phyloP scores from a whole-genome alignment of 495 filamentous ascomycete genomes.

The Cercophora samala region DNA sequence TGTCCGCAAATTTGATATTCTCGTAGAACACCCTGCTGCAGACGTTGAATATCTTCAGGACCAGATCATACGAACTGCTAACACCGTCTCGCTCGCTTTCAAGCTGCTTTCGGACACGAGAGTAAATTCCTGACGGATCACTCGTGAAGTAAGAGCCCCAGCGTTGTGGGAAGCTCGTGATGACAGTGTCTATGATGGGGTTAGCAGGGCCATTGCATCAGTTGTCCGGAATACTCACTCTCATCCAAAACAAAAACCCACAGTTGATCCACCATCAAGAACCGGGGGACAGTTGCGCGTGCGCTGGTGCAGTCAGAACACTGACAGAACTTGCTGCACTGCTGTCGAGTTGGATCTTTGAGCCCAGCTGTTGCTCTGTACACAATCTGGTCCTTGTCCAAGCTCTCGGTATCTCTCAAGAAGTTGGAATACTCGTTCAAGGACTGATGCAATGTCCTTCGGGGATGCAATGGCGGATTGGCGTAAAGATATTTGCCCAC shows the following conservation, averaged over 20 bases:
- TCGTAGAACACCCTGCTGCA: slow-evolving; percentile 18
- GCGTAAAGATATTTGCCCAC: slow-evolving; percentile 15
- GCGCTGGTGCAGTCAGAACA: slow-evolving; percentile 17
- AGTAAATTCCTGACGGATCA: slow-evolving; percentile 12
- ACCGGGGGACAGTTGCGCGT: slow-evolving; percentile 5
- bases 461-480: slow-evolving; percentile 18
- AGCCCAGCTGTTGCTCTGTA: slow-evolving; percentile 16
- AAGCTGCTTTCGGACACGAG: slow-evolving; percentile 9
- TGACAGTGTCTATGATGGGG: slow-evolving; percentile 11
- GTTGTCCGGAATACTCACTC: slow-evolving; percentile 1
- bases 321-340: slow-evolving; percentile 19
- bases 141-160: slow-evolving; percentile 16
- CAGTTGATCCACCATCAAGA: slow-evolving; percentile 18
- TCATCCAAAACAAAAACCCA: slow-evolving; percentile 18
- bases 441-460: slow-evolving; percentile 18
- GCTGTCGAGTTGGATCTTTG: slow-evolving; percentile 9
- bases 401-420: slow-evolving; percentile 15
- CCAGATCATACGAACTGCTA: slow-evolving; percentile 13
- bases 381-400: slow-evolving; percentile 20
- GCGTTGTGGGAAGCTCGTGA: slow-evolving; percentile 18
- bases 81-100: slow-evolving; percentile 4
- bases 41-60: slow-evolving; percentile 8
- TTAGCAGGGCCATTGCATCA: not conserved
- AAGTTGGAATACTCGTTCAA: slow-evolving; percentile 19
- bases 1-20: slow-evolving; percentile 13